These are phyloP conservation scores for Saccharomycopsis sp. DNA, from an alignment of 805 yeast species.

Conservation along the genomic window DNA sequence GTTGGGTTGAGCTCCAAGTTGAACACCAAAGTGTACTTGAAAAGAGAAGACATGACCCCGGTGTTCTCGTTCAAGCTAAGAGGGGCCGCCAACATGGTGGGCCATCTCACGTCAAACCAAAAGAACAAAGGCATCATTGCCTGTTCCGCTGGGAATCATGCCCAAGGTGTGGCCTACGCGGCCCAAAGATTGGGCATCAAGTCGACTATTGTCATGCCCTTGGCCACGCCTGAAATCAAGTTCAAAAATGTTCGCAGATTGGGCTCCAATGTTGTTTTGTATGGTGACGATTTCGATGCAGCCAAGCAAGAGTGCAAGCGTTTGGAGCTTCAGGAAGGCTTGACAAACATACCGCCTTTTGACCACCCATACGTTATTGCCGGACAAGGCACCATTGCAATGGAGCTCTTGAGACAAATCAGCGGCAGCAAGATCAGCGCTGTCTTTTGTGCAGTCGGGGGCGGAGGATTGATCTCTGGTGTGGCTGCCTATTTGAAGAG, in stretches of 20 bases:
- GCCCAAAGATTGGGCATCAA: slow-evolving; percentile 81
- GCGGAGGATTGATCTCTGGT: slow-evolving; percentile 95
- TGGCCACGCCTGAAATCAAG: slow-evolving; percentile 92
- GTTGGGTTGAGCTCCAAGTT: slow-evolving; percentile 62
- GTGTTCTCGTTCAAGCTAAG: slow-evolving; percentile 94
- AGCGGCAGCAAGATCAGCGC: slow-evolving; percentile 71
- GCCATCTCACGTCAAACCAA: slow-evolving; percentile 54
- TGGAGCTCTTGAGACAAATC: slow-evolving; percentile 85
- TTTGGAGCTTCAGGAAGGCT: slow-evolving; percentile 55
- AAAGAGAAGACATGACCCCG: slow-evolving; percentile 89
- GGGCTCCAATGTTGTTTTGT: slow-evolving; percentile 89
- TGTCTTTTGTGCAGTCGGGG: slow-evolving; percentile 89
- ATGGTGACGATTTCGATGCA: slow-evolving; percentile 92
- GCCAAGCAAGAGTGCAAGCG: slow-evolving; percentile 86
- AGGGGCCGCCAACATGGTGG: slow-evolving; percentile 97
- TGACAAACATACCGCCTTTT: slow-evolving; percentile 94
- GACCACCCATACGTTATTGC: slow-evolving; percentile 98
- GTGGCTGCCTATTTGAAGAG: slow-evolving; percentile 83
- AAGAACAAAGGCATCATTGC: slow-evolving; percentile 86
- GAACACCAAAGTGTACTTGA: slow-evolving; percentile 69
- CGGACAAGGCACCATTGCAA: slow-evolving; percentile 96
- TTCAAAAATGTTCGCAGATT: slow-evolving; percentile 83
- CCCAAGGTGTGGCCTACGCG: slow-evolving; percentile 96
- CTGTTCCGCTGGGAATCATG: slow-evolving; percentile 98
- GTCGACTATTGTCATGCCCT: slow-evolving; percentile 97